A percentile compares a stretch with the other conserved stretches of the same genome.
Evolutionary conservation across 2,329 filamentous ascomycete genomes (phyloP).

Genomic region (Elsinoe perseae): DNA sequence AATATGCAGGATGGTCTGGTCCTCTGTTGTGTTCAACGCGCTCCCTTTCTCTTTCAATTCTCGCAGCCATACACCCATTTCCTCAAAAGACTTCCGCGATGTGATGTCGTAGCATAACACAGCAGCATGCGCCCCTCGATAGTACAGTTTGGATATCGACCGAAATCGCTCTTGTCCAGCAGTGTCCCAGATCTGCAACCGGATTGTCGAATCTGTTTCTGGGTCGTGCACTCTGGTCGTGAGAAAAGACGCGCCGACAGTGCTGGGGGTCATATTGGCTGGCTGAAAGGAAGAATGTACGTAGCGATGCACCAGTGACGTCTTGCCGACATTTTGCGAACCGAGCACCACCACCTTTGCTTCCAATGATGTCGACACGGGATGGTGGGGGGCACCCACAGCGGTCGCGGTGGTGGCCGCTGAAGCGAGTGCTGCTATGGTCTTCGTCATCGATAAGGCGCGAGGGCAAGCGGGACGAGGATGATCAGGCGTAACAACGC

Average conservation of each 20-base stretch:
- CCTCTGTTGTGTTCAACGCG: slow-evolving; percentile 40
- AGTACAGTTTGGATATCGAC: slow-evolving; percentile 90
- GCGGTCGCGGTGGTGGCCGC: slow-evolving; percentile 10
- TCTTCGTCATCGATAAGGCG: slow-evolving; percentile 10
- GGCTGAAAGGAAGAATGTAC: slow-evolving; percentile 65
- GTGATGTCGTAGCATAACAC: slow-evolving; percentile 95
- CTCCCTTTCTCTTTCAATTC: slow-evolving; percentile 71
- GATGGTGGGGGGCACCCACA: background rate
- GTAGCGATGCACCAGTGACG: slow-evolving; percentile 67
- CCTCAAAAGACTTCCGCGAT: slow-evolving; percentile 71
- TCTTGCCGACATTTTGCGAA: slow-evolving; percentile 73
- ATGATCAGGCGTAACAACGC: slow-evolving; percentile 5
- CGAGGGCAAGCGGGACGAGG: background rate
- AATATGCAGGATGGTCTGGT: slow-evolving; percentile 75
- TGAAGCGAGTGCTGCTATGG: slow-evolving; percentile 4
- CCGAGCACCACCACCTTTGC: slow-evolving; percentile 77
- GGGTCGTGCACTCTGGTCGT: slow-evolving; percentile 64
- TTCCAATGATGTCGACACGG: slow-evolving; percentile 51
- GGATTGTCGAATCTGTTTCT: slow-evolving; percentile 76
- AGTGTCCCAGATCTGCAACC: slow-evolving; percentile 95
- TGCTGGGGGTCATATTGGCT: slow-evolving; percentile 38
- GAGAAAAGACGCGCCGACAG: slow-evolving; percentile 48
- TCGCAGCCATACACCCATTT: slow-evolving; percentile 86
- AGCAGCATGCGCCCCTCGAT: slow-evolving; percentile 87
- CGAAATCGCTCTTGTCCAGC: slow-evolving; percentile 93